Evolutionary conservation across 495 filamentous ascomycete species (phyloP), one percentile per base, ranked within the genome.

Genomic region (Choiromyces venosus): DNA sequence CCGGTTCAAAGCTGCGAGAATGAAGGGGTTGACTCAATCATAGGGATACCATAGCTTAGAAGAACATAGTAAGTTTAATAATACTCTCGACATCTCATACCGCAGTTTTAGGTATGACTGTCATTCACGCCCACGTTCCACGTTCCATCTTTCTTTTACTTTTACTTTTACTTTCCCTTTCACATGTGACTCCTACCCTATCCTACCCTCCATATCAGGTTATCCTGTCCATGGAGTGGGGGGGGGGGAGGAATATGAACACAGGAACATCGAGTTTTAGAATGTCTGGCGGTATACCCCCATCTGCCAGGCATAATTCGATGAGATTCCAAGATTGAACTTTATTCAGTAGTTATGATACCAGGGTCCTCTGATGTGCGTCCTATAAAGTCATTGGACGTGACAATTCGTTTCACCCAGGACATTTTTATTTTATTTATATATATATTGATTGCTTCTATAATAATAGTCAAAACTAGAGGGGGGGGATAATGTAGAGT

Each of bases 1-100:
- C 85, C 87, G 91, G 73, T 99, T 97, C 83, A 95, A 89, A 82
- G 93, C 94, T 71, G 92, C 95, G 8, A 88, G 92, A 68, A 81
- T 97, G 81, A 80, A 71, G 40, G 72, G 71, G 44, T 64, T 74
- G 36, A 44, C 14, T 19, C 56, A 46, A 66, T 44, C 37, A 66
- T 72, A 76, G 42, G 38, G n/a, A 33, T n/a, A n/a, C n/a, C n/a
- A n/a, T 61, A 18, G 52, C 52, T 61, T 61, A 18, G 10, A 61
- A 29, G 52, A 29, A 61, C 12, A 61, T 61, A 61, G 12, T 61
- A 61, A 56, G 12, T 29, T 61, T 29, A 16, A 33, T 61, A 61
- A 61, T 61, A 61, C 46, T 56, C n/a, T 12, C 44, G 44, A 52
- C 25, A 61, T 61, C 25, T 33, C 52, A 61, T 56, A 56, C 18